Evolutionary conservation across 2,329 filamentous ascomycete genomes (phyloP), one percentile per base, ranked within the genome.

Genomic region (Ceratocystis harringtonii): DNA sequence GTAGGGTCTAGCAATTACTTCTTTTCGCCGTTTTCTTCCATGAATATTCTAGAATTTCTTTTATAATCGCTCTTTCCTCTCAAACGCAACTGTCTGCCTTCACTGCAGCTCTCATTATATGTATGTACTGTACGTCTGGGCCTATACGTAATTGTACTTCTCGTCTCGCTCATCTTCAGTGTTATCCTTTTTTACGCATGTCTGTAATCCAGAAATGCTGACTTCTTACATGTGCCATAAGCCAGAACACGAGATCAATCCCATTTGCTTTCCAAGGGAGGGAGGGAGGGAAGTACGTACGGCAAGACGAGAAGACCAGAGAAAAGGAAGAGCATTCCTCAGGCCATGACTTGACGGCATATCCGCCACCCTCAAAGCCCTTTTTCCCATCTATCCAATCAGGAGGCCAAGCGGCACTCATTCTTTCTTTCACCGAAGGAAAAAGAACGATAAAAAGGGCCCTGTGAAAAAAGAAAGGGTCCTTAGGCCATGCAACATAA

Each of bases 41-140:
- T 58, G 28, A 30, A 58, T n/a, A 36, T 58, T 58, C 55, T 58
- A 58, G 55, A 58, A 58, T 19, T 36, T 58, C 55, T 36, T 58
- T 58, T 58, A n/a, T 58, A 32, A n/a, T 58, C 55, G 55, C 55
- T 32, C 55, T 32, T 58, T 32, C 28, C 55, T 32, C 17, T 15
- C 1, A 6, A 32, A 30, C 22, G 28, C 48, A 2, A 6, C 15
- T 36, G 30, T 17, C 19, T 58, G 28, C 28, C 52, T n/a, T 8
- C 3, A 5, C 10, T 41, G 36, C 36, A 15, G 10, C 12, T 41
- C 36, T 41, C 12, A 15, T 5, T 15, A 15, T 41, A 15, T 15
- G 12, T 41, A 15, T 15, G 12, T 41, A 12, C 36, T 41, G 36
- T 15, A 12, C 36, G 36, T 12, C 36, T 41, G 36, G 4, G 22